Conservation (phyloP, 257 asterid genomes). For the Capsicum pubescens region DNA sequence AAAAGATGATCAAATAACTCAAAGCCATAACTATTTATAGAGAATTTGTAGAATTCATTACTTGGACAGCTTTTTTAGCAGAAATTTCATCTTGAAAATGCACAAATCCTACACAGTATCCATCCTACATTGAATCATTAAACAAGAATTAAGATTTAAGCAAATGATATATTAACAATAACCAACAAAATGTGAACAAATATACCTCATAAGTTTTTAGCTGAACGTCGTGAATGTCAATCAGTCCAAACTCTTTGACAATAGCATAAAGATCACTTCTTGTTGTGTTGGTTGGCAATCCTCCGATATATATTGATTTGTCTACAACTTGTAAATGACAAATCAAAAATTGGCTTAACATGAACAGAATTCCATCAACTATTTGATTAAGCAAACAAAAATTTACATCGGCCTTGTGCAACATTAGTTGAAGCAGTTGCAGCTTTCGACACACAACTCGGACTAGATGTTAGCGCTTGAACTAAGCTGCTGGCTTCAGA, state of each 20-base stretch:
- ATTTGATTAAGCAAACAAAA: constrained; percentile 32
- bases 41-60: constrained; percentile 23
- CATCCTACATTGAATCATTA: constrained; percentile 46
- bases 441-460: constrained; percentile 23
- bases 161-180: too few species aligned
- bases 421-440: background rate
- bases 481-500: background rate
- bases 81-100: constrained; percentile 63
- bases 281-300: too few species aligned
- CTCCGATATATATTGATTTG: too few species aligned
- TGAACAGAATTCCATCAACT: background rate
- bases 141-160: background rate
- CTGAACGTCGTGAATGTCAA: too few species aligned
- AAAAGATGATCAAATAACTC: too few species aligned
- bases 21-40: background rate
- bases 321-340: background rate
- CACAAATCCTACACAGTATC: constrained; percentile 69
- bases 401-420: constrained; percentile 21
- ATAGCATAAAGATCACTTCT: too few species aligned
- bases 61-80: constrained; percentile 62
- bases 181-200: constrained; percentile 5
- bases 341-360: background rate
- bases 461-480: background rate
- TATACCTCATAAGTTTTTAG: constrained; percentile 5
- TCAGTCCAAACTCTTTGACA: too few species aligned